Evolutionary conservation across 2,329 filamentous ascomycete species (phyloP).

Genomic region (Helotiales sp.): DNA sequence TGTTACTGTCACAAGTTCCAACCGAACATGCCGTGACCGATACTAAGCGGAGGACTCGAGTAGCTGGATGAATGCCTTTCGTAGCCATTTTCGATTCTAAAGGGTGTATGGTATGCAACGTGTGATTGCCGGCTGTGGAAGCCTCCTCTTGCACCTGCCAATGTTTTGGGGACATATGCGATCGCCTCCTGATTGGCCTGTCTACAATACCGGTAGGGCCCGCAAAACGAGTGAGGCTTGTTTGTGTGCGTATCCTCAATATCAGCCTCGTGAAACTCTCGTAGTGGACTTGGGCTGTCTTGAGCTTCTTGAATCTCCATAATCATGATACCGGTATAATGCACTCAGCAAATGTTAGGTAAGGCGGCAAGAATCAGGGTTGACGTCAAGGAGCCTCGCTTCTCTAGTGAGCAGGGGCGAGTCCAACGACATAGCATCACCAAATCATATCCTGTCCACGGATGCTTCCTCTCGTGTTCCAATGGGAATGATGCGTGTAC

Average conservation of each 20-base stretch:
- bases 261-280: not conserved
- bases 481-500: not conserved
- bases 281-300: not conserved
- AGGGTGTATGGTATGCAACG: not conserved
- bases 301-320: not conserved
- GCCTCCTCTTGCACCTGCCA: not conserved
- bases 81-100: not conserved
- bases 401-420: not conserved
- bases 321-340: no score
- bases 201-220: no score
- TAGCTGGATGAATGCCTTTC: no score
- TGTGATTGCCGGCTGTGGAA: not conserved
- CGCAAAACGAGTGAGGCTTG: not conserved
- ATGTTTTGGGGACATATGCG: not conserved
- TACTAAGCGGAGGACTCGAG: no score
- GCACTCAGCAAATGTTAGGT: no score
- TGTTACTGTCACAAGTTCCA: no score
- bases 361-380: not conserved
- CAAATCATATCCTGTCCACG: not conserved
- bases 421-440: not conserved
- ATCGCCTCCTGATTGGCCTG: not conserved
- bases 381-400: slow-evolving; percentile 2
- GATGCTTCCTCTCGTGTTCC: not conserved
- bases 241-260: not conserved
- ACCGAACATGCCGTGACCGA: no score